Conservation (phyloP, 352 stramenopile species). For the Phytophthora tentaculata region DNA sequence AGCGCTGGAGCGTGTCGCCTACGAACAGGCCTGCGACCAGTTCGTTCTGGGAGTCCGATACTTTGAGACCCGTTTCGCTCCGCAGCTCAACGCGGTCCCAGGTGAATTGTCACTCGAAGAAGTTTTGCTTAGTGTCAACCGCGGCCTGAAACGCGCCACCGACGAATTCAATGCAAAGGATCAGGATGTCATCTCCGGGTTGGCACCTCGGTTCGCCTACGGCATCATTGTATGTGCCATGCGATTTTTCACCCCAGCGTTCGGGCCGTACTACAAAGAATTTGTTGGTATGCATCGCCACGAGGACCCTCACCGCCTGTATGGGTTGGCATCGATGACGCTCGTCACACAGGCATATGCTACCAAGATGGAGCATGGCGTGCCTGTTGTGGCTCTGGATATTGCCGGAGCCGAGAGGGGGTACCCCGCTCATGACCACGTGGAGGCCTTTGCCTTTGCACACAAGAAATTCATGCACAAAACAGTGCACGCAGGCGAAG, state of each 20-base stretch:
- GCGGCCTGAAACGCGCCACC: conserved; percentile 64
- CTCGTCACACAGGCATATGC: conserved; percentile 83
- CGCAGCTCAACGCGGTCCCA: conserved; percentile 76
- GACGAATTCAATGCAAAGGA: conserved; percentile 72
- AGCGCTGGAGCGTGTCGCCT: conserved; percentile 85
- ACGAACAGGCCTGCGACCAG: conserved; percentile 86
- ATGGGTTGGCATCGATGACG: conserved; percentile 83
- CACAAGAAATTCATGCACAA: conserved; percentile 91
- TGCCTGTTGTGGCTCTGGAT: conserved; percentile 89
- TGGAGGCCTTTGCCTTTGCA: conserved; percentile 84
- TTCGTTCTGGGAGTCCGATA: conserved; percentile 82
- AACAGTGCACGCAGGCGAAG: conserved; percentile 89
- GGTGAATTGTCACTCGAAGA: conserved; percentile 73
- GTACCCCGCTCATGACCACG: conserved; percentile 82
- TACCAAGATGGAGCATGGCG: conserved; percentile 64
- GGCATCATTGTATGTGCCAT: conserved; percentile 92
- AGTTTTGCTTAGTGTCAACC: conserved; percentile 73
- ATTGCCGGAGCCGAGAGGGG: conserved; percentile 83
- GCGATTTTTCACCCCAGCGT: conserved; percentile 85
- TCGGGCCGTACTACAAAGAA: conserved; percentile 84
- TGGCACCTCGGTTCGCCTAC: conserved; percentile 77
- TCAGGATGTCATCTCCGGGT: conserved; percentile 48
- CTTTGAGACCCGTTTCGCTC: conserved; percentile 88
- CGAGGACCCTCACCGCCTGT: conserved; percentile 77
- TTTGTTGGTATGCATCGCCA: conserved; percentile 84